Base-by-base conservation (phyloP, 768 basidiomycete genomes). In the Calocybe gangraenosa region DNA sequence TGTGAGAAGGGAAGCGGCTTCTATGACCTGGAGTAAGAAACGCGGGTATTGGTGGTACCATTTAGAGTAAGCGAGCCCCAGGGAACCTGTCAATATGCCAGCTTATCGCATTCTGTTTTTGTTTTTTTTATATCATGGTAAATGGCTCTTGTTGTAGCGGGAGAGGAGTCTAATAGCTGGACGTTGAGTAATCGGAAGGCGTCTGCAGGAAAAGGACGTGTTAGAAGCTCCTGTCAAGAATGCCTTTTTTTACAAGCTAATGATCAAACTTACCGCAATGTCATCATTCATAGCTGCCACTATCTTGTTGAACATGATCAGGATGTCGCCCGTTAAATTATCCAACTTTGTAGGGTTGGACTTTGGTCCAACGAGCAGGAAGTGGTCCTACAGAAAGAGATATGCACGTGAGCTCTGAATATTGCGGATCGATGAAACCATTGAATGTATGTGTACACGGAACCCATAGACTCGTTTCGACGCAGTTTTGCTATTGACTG, bases 21-120 rank as follows among this genome's bases (percentile, higher is more conserved):
- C 50, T 9, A 80, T 60, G 0, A 76, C 74, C 57, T 78, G 65
- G 1, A 71, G 53, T 0, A 77, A 78, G 58, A 75, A 81, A 0
- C 65, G 66, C 2, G 75, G 67, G 56, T 78, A 79, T 54, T 79
- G 73, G 53, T 81, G 78, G 52, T 80, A 81, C 78, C 78, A 81
- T 19, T 65, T 71, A 3, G 76, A 76, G 51, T 76, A 74, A 7
- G 65, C 56, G 32, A 65, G 59, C 3, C 77, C 79, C 78, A 81
- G 2, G 79, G 79, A 4, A 79, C 68, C 75, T 79, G 4, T 8
- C 30, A 23, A 11, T 31, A 31, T 31, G 14, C 14, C 30, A 31
- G 14, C 8, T 31, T 31, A 8, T n/a, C n/a, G n/a, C n/a, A n/a
- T n/a, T 63, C 56, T 22, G 70, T 75, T 48, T 79, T 76, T 48